Evolutionary conservation across 306 rosid species (phyloP), one percentile per base, ranked within the genome.

Genomic region (Dryas octopetala): DNA sequence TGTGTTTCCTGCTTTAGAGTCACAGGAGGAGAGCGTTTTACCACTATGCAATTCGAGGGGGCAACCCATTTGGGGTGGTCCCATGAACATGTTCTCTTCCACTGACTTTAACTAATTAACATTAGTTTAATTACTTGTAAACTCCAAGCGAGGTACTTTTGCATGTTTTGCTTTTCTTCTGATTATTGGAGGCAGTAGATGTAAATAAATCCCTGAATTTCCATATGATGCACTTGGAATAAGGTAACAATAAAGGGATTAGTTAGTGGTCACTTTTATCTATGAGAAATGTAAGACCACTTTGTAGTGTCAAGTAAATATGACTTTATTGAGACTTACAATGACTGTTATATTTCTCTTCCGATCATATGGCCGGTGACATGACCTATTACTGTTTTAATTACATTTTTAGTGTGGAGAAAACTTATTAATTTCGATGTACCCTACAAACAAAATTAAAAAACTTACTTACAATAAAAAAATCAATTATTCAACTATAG

Each of bases 31-130:
- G 67, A 79, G 40, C 44, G n/a, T 80, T 16, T 28, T 75, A 75
- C 81, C 89, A 10, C 71, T 79, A 75, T 79, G 70, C 76, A 69
- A 78, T 43, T 79, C 77, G 53, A 83, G 57, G 19, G 66, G 46
- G 45, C 83, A 80, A 15, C 66, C 87, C 17, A 58, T 77, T 9
- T 83, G 96, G 87, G 81, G 58, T 74, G 75, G 79, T 75, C 49
- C 84, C 82, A 73, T 81, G 50, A 73, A 83, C 80, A 51, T 70
- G 71, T 76, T 61, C 14, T 26, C 84, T 58, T 28, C 67, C 3
- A 7, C 64, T 4, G 64, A 51, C 14, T 69, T 75, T 5, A 70
- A 82, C 72, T 83, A 75, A 85, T 9, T 2, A 6, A 54, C 59
- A 17, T 7, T 13, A 13, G 16, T 14, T 14, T 23, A 8, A 51